Evolutionary conservation across 352 stramenopile genomes (phyloP).

Genomic region (Pythium pyrilobum): DNA sequence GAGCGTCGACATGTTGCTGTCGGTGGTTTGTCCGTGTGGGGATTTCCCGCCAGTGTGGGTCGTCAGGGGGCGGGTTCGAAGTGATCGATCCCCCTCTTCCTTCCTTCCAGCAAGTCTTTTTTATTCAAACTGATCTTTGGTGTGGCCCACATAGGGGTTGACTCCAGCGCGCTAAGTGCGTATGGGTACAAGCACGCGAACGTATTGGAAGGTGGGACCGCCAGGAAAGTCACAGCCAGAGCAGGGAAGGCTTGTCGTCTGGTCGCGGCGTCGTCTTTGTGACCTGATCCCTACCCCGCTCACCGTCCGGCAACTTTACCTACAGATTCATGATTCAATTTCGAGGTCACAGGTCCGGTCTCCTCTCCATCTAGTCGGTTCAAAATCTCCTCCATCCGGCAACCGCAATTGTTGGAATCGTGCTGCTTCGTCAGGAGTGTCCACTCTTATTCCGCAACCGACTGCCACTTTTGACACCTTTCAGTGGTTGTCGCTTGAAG

Average conservation of each 20-base stretch:
- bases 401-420: too few species aligned
- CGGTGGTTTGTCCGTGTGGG: neutral
- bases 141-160: constrained; percentile 14
- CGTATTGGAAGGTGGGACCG: too few species aligned
- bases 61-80: too few species aligned
- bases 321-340: constrained; percentile 17
- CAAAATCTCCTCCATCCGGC: neutral
- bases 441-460: neutral
- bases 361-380: constrained; percentile 14
- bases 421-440: too few species aligned
- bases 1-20: constrained; percentile 69
- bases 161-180: neutral
- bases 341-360: neutral
- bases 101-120: neutral
- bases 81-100: neutral
- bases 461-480: too few species aligned
- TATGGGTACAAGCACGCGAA: neutral
- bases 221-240: too few species aligned
- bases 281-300: constrained; percentile 2
- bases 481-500: too few species aligned
- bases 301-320: neutral
- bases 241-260: neutral
- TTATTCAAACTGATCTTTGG: constrained; percentile 22
- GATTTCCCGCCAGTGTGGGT: constrained; percentile 5
- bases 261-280: constrained; percentile 4